Conservation (phyloP, 495 filamentous ascomycete species). For the Durotheca rogersii region DNA sequence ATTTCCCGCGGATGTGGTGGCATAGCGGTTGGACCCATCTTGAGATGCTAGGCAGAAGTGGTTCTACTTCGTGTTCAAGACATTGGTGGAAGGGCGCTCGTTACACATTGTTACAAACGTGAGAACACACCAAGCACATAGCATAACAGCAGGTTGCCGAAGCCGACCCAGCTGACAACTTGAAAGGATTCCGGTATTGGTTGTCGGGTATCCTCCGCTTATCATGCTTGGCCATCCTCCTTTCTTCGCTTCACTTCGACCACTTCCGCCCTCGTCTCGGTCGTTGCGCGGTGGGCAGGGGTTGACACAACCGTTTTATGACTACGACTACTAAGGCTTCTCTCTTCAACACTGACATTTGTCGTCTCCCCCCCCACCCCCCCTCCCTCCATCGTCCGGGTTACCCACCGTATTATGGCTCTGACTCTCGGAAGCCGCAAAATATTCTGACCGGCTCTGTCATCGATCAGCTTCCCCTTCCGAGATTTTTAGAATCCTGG, state of each 20-base stretch:
- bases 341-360: not conserved
- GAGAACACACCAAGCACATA: slow-evolving; percentile 4
- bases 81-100: too few species aligned
- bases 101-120: too few species aligned
- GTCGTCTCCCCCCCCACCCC: not conserved
- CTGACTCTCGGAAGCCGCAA: slow-evolving; percentile 9
- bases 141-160: not conserved
- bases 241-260: not conserved
- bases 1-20: too few species aligned
- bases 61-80: too few species aligned
- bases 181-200: slow-evolving; percentile 11
- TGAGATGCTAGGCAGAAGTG: too few species aligned
- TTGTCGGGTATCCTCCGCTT: slow-evolving; percentile 21
- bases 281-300: too few species aligned
- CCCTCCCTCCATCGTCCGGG: not conserved
- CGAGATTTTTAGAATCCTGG: slow-evolving; percentile 11
- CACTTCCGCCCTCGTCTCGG: not conserved
- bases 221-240: too few species aligned
- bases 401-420: slow-evolving; percentile 8
- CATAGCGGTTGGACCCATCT: too few species aligned
- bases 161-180: too few species aligned
- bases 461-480: slow-evolving; percentile 10
- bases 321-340: slow-evolving; percentile 17
- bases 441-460: not conserved
- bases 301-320: too few species aligned